Evolutionary conservation across 2,329 filamentous ascomycete genomes (phyloP).

Genomic region (Sporothrix dimorphospora): DNA sequence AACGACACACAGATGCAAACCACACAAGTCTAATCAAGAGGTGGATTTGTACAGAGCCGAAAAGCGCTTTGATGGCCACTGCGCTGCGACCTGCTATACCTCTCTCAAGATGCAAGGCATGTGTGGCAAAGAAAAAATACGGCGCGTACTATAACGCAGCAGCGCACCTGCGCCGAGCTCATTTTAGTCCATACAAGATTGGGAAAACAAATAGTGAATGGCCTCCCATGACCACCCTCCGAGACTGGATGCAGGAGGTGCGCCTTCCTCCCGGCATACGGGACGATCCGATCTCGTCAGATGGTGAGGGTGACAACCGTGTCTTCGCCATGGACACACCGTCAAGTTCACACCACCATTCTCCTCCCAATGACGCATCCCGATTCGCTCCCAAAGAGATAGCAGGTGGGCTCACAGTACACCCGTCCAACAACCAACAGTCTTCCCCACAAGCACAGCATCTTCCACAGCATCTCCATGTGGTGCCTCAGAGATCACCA

Average conservation of each 20-base stretch:
- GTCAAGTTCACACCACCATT: not conserved
- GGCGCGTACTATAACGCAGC: constrained; percentile 94
- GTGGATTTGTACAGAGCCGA: constrained; percentile 62
- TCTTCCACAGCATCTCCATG: not conserved
- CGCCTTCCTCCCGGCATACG: constrained; percentile 53
- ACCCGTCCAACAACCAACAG: not conserved
- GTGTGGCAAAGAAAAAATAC: constrained; percentile 75
- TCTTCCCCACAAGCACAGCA: not conserved
- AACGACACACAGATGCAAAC: constrained; percentile 66
- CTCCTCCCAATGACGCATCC: constrained; percentile 33
- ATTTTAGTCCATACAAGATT: constrained; percentile 72
- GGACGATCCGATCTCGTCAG: constrained; percentile 53
- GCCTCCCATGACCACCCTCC: constrained; percentile 61
- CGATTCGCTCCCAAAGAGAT: not conserved
- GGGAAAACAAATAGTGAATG: constrained; percentile 59
- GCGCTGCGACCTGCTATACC: constrained; percentile 55
- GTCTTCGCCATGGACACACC: constrained; percentile 28
- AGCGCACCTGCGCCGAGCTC: constrained; percentile 82
- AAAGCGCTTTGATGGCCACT: constrained; percentile 40
- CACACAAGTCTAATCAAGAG: constrained; percentile 64
- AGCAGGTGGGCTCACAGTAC: not conserved
- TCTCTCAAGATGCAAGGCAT: constrained; percentile 76
- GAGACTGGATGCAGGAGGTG: constrained; percentile 64
- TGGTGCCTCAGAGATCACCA: not conserved
- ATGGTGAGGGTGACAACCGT: constrained; percentile 53